Base-by-base conservation (phyloP, 495 filamentous ascomycete species). In the Penicillium maclennaniae region DNA sequence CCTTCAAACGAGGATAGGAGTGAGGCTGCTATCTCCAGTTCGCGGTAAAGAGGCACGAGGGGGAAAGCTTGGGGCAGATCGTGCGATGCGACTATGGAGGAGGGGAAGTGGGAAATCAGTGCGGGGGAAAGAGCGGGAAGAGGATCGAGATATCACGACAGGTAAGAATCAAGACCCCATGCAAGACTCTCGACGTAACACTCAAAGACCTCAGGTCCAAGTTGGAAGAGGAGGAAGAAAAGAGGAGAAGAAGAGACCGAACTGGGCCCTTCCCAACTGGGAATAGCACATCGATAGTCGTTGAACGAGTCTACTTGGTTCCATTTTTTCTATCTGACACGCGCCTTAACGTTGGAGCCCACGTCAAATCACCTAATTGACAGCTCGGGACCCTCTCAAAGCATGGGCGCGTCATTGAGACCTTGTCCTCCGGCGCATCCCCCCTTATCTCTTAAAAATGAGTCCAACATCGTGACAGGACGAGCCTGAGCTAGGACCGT, bases 61-160 rank as follows among this genome's bases (percentile, higher is more conserved):
- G 47, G 52, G 45, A 52, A 56, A 55, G 58, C 51, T 49, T 40
- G 45, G 43, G 34, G 54, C 44, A 55, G 55, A 54, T 53, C 55
- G 55, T 53, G 59, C 38, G 48, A 27, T 27, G 16, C 26, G 36
- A 20, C n/a, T 6, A 14, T 39, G n/a, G 38, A 19, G 9, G 38
- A 19, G 38, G n/a, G 37, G 10, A 19, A 40, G 38, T 19, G 38
- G 19, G 38, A 19, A 40, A 40, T 7, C 16, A 19, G 15, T 40
- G 38, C 38, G 39, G 42, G 38, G 37, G 31, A 45, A 15, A 27
- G 36, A 31, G 16, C 6, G 28, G 34, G 39, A 56, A 53, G 39
- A 47, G 37, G 44, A 47, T 28, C 27, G 37, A 26, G 40, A 47
- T 27, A 17, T 34, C 14, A 43, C 25, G 10, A 25, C 10, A 39